These are phyloP conservation scores for Tilletia setariae DNA, from an alignment of 1,284 basidiomycete species.

Conservation along the genomic window DNA sequence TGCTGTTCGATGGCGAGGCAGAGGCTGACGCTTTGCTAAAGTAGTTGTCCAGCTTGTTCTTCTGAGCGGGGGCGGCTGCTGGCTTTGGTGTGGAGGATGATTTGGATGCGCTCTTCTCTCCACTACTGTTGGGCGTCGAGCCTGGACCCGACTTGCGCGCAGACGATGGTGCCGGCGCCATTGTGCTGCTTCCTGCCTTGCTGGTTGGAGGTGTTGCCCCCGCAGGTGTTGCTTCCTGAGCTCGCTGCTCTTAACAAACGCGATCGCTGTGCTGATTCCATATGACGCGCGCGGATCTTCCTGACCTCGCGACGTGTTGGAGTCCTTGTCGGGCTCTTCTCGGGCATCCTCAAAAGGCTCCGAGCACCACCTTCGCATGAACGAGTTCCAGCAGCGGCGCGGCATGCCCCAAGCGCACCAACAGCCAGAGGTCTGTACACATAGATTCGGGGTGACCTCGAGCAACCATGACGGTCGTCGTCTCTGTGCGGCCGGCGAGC, in stretches of 20 bases:
- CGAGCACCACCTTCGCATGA: no score
- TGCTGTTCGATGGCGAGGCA: constrained; percentile 43
- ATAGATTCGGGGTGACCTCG: background rate
- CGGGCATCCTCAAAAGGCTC: no score
- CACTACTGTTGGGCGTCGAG: background rate
- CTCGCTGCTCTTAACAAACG: background rate
- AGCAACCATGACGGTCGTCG: constrained; percentile 42
- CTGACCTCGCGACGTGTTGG: background rate
- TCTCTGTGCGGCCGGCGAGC: constrained; percentile 67
- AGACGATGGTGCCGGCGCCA: background rate
- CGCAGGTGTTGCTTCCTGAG: background rate
- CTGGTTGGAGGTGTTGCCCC: background rate
- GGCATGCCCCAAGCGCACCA: no score
- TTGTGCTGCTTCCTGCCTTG: no score
- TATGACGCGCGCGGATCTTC: no score
- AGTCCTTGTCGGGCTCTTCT: no score
- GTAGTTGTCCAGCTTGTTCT: constrained; percentile 23
- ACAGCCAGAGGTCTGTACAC: no score
- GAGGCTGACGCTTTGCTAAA: constrained; percentile 43
- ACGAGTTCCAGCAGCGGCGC: no score
- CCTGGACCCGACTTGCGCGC: constrained; percentile 14
- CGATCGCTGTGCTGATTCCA: background rate
- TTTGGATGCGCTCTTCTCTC: constrained; percentile 3
- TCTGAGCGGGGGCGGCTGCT: constrained; percentile 11
- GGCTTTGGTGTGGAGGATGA: constrained; percentile 13